phyloP scores from a whole-genome alignment of 305 asterid species.

The Fraxinus ornus region DNA sequence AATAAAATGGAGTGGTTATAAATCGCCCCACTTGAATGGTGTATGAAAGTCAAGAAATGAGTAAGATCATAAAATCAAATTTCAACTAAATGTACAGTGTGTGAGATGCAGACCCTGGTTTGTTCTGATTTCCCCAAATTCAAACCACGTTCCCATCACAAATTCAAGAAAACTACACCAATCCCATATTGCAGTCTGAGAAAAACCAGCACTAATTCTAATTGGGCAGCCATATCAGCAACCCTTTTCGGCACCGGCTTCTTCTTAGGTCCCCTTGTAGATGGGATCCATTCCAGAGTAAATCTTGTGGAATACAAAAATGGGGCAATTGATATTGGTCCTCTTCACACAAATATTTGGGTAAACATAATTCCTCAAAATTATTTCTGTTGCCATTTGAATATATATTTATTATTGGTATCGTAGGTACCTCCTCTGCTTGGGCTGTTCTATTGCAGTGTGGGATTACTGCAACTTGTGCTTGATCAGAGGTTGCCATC shows the following conservation, averaged over 20 bases:
- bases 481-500: constrained; percentile 44
- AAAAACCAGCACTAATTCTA: constrained; percentile 16
- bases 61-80: not conserved
- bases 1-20: not conserved
- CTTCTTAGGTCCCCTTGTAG: constrained; percentile 60
- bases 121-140: constrained; percentile 7
- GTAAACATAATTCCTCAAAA: constrained; percentile 23
- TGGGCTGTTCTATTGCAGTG: constrained; percentile 60
- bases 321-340: constrained; percentile 65
- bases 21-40: not conserved
- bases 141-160: constrained; percentile 10
- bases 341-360: constrained; percentile 72
- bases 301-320: constrained; percentile 59
- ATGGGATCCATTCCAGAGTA: constrained; percentile 72
- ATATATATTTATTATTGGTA: not conserved
- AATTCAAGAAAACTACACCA: not conserved
- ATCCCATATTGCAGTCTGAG: constrained; percentile 19
- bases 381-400: not conserved
- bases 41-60: too few species aligned
- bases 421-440: constrained; percentile 64
- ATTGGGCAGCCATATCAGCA: constrained; percentile 44
- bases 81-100: not conserved
- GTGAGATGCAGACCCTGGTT: constrained; percentile 27
- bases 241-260: constrained; percentile 59
- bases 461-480: constrained; percentile 54